phyloP scores from a whole-genome alignment of 2,329 filamentous ascomycete species.

The Scleromitrula shiraiana region DNA sequence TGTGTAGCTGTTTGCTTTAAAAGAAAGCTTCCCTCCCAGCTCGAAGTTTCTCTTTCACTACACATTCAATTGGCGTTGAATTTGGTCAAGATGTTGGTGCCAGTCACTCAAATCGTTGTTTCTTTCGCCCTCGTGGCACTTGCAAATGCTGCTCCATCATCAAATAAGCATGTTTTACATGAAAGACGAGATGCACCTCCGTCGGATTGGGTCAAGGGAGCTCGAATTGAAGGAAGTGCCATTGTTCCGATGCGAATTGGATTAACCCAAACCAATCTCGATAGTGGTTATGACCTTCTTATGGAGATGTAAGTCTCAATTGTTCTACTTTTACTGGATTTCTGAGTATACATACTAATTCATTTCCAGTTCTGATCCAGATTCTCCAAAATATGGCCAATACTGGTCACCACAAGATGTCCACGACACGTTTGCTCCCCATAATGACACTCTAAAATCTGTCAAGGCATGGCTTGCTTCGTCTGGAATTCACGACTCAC shows the following conservation, averaged over 20 bases:
- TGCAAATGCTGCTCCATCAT: slow-evolving; percentile 11
- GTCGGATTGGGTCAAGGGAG: slow-evolving; percentile 17
- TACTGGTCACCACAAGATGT: slow-evolving; percentile 17
- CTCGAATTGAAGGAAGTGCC: slow-evolving; percentile 14
- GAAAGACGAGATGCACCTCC: slow-evolving; percentile 14
- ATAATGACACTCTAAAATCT: slow-evolving; percentile 18
- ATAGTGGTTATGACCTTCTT: slow-evolving; percentile 35
- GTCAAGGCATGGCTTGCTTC: slow-evolving; percentile 30
- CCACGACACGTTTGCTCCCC: slow-evolving; percentile 29
- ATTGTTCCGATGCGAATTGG: slow-evolving; percentile 38
- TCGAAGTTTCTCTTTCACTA: not conserved
- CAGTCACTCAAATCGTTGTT: slow-evolving; percentile 4
- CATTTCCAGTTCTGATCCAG: slow-evolving; percentile 18
- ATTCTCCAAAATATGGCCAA: slow-evolving; percentile 16
- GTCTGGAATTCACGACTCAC: slow-evolving; percentile 26
- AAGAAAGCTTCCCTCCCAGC: not conserved
- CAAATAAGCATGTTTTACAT: slow-evolving; percentile 14
- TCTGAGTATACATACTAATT: not conserved
- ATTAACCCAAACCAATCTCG: slow-evolving; percentile 37
- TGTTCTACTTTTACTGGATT: not conserved
- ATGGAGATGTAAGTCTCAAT: slow-evolving; percentile 29
- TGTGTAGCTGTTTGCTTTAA: not conserved
- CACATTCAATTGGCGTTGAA: not conserved
- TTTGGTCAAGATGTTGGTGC: slow-evolving; percentile 8
- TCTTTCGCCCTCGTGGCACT: slow-evolving; percentile 11